Evolutionary conservation across 1,284 basidiomycete species (phyloP), one percentile per base, ranked within the genome.

Genomic region (Naganishia sp.): DNA sequence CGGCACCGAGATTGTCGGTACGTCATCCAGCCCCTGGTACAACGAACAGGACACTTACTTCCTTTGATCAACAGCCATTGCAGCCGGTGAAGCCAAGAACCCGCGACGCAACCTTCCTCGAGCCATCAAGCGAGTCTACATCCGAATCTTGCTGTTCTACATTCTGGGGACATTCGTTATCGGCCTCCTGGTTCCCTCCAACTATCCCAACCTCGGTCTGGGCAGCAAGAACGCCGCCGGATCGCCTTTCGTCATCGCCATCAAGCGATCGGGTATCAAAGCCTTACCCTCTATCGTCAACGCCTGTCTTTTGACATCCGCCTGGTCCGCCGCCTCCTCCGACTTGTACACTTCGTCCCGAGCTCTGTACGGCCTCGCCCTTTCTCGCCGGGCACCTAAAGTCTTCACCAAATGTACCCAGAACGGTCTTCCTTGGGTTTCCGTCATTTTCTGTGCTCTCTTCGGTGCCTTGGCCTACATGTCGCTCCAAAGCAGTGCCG

Each of bases 241-340:
- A 13, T 90, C 88, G n/a, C 90, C 90, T 1, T 92, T 92, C 77
- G 90, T 92, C 67, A 90, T 93, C 71, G 90, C 77, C 51, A 77
- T 78, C 70, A 74, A 85, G 72, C 83, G 82, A 49, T 88, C 90
- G 1, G 87, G 89, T 41, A 93, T 93, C 79, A 85, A 85, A 70
- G 83, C 81, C 11, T 80, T 92, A 2, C 90, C 90, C 3, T 85
- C 84, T 60, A 85, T 83, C 67, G 80, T 84, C 74, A 83, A 84
- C 74, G 91, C 71, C 90, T 92, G 78, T 92, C 54, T 68, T 31
- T 43, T 68, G 47, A 68, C 83, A 6, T 84, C 82, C 1, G 84
- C 84, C n/a, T 84, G 81, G 80, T 84, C 83, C 9, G 83, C 84
- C 21, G 84, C 82, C 11, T 81, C 81, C 42, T 81, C 82, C 49